Evolutionary conservation across 2,329 filamentous ascomycete genomes (phyloP), one percentile per base, ranked within the genome.

Genomic region (Penicillium sp.): DNA sequence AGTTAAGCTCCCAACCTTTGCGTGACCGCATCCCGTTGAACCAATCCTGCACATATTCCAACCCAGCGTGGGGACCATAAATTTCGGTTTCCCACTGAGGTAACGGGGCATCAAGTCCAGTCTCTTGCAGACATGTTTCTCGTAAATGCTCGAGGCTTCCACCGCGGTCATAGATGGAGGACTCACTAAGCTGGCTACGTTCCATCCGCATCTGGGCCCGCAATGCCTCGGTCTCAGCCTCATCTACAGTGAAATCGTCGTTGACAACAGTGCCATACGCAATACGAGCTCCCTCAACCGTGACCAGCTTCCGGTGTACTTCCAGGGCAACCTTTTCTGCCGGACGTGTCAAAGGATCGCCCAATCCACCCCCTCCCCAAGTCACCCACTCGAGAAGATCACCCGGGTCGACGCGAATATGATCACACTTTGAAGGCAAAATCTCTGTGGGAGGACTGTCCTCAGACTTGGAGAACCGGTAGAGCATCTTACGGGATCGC

Each of bases 361-460:
- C 78, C 13, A 80, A 71, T 3, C 79, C 78, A 27, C 79, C 79
- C 35, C 78, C 79, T 45, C 79, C 78, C 79, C 78, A 80, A 4
- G 79, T 81, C 29, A 79, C 71, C 75, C 76, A 80, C 65, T 80
- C 79, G 5, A 80, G 74, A 1, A 80, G 69, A 55, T 81, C 79
- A 32, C 74, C 77, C 1, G 74, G 75, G 25, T 73, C 66, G 1
- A 80, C 78, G 16, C 72, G 70, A 21, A 80, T 61, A 58, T 79
- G 42, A 16, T 81, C 79, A 57, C 77, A 78, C 61, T 81, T 81
- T 15, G 72, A 76, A 15, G 42, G 42, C 13, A 46, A 46, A 4
- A 10, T 54, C 37, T 74, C 70, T 0, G 60, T 64, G 0, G 69
- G 65, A 73, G 69, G 12, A 56, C 61, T 0, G 7, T 65, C 60